Evolutionary conservation across 148 eudicot genomes (phyloP).

Genomic region (Nepenthes gracilis): DNA sequence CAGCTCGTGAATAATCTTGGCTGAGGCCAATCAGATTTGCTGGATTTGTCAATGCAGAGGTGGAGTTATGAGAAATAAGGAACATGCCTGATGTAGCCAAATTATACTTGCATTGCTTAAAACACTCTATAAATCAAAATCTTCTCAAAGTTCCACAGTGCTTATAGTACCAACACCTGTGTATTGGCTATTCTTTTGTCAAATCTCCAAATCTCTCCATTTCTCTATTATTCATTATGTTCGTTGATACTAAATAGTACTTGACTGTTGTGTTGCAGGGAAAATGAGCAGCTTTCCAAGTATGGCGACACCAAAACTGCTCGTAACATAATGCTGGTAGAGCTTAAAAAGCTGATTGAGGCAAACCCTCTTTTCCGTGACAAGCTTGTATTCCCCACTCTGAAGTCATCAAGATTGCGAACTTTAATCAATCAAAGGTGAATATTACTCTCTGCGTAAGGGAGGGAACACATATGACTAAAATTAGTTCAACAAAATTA

Average conservation of each 20-base stretch:
- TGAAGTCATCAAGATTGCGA: slow-evolving; percentile 75
- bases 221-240: neutral
- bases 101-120: no score
- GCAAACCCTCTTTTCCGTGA: slow-evolving; percentile 88
- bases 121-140: no score
- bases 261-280: slow-evolving; percentile 32
- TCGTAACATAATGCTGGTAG: slow-evolving; percentile 69
- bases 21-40: no score
- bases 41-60: no score
- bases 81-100: no score
- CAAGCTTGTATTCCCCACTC: slow-evolving; percentile 66
- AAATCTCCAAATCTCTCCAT: no score
- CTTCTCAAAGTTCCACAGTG: no score
- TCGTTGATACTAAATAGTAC: neutral
- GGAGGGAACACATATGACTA: neutral
- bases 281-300: slow-evolving; percentile 85
- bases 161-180: no score
- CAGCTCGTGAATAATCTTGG: no score
- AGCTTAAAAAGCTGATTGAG: slow-evolving; percentile 76
- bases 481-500: neutral
- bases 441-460: neutral
- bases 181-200: no score
- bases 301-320: slow-evolving; percentile 81
- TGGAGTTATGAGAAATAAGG: no score
- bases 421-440: slow-evolving; percentile 87